These are phyloP conservation scores for Fagopyrum tataricum DNA, from an alignment of 148 eudicot genomes.

Conservation along the genomic window DNA sequence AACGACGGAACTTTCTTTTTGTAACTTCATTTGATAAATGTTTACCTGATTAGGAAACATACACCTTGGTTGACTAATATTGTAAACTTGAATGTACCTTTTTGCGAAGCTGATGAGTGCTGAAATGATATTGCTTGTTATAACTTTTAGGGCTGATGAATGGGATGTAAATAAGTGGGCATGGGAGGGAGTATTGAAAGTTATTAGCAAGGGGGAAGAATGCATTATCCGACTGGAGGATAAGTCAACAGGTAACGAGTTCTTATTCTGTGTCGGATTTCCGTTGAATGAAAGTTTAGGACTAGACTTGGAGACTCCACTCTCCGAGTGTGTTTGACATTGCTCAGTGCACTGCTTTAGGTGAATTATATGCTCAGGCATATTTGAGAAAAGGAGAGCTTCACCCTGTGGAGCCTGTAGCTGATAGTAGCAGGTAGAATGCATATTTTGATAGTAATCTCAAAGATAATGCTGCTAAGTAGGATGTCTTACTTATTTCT, in stretches of 20 bases:
- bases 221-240: conserved; percentile 96
- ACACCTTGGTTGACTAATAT: neutral
- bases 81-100: neutral
- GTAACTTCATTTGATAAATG: neutral
- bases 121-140: neutral
- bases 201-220: conserved; percentile 87
- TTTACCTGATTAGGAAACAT: neutral
- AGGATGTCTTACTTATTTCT: neutral
- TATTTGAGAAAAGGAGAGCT: conserved; percentile 89
- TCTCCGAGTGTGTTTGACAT: conserved; percentile 1
- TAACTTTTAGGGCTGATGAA: conserved; percentile 76
- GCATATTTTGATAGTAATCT: neutral
- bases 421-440: conserved; percentile 91
- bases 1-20: neutral
- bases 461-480: neutral
- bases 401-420: conserved; percentile 94
- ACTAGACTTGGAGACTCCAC: neutral
- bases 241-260: conserved; percentile 58
- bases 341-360: conserved; percentile 23
- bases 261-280: neutral
- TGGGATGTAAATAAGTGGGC: conserved; percentile 99
- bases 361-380: conserved; percentile 93
- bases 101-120: neutral
- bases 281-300: conserved; percentile 28
- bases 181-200: conserved; percentile 93